These are phyloP conservation scores for Cutaneotrichosporon spelunceum DNA, from an alignment of 1,284 basidiomycete species.

Conservation along the genomic window DNA sequence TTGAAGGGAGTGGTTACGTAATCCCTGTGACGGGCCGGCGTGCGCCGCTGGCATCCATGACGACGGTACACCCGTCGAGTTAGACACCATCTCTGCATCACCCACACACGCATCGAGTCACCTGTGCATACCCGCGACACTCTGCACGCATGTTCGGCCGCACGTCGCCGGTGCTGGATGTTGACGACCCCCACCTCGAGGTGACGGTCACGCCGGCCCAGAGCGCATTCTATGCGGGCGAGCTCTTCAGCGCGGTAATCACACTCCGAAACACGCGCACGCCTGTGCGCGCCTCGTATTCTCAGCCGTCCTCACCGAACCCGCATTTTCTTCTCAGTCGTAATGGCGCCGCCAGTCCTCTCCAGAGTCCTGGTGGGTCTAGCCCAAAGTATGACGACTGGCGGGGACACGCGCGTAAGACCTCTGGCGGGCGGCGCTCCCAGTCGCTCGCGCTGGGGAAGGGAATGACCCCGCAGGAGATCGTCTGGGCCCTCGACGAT, in stretches of 20 bases:
- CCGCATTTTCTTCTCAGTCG: not conserved
- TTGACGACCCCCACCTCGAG: slow-evolving; percentile 48
- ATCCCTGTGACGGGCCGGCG: too few species aligned
- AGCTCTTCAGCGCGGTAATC: slow-evolving; percentile 76
- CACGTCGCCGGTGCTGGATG: slow-evolving; percentile 8
- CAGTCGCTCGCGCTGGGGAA: slow-evolving; percentile 43
- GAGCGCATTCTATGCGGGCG: slow-evolving; percentile 89
- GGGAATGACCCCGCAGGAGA: slow-evolving; percentile 45
- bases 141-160: slow-evolving; percentile 5
- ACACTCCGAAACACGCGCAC: slow-evolving; percentile 76
- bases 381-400: slow-evolving; percentile 7
- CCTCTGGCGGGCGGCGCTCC: slow-evolving; percentile 23
- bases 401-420: slow-evolving; percentile 11
- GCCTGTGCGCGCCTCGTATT: not conserved
- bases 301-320: not conserved
- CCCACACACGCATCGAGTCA: not conserved
- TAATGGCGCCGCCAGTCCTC: not conserved
- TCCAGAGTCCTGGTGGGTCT: slow-evolving; percentile 2
- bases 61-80: too few species aligned
- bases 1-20: too few species aligned
- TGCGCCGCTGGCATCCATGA: too few species aligned
- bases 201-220: slow-evolving; percentile 65
- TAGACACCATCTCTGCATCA: too few species aligned
- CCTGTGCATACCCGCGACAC: slow-evolving; percentile 1
- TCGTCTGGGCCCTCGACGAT: slow-evolving; percentile 45